phyloP scores from a whole-genome alignment of 306 rosid species.

The Lablab purpureus region DNA sequence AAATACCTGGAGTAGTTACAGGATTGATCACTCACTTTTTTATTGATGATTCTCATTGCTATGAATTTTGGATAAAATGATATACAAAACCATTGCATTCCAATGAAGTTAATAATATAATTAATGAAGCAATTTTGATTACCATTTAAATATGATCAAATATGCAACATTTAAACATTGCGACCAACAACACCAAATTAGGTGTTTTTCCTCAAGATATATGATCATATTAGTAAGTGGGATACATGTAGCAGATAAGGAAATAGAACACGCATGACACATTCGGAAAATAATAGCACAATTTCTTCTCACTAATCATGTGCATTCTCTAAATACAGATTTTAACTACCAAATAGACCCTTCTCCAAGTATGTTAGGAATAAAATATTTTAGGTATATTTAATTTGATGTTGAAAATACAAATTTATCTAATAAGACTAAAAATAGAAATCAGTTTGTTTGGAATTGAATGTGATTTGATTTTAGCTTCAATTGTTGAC shows the following conservation, averaged over 20 bases:
- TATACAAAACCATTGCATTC: constrained; percentile 16
- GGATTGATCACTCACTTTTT: neutral
- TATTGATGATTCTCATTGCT: neutral
- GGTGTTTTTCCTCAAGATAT: neutral
- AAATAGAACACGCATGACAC: neutral
- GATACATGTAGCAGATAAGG: constrained; percentile 6
- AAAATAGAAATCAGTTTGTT: neutral
- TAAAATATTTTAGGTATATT: neutral
- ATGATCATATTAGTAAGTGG: neutral
- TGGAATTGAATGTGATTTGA: neutral
- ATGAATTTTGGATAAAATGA: constrained; percentile 2
- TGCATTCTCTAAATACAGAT: neutral
- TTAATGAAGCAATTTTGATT: constrained; percentile 24
- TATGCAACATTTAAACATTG: constrained; percentile 7
- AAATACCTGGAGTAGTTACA: neutral
- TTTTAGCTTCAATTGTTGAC: neutral
- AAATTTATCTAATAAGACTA: neutral
- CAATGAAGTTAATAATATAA: neutral
- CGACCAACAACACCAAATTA: neutral
- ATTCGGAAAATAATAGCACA: neutral
- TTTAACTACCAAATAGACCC: constrained; percentile 20
- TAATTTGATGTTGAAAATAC: neutral
- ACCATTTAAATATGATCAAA: neutral
- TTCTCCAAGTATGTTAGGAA: neutral
- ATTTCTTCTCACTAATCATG: neutral